Evolutionary conservation across 1,284 basidiomycete species (phyloP).

Genomic region (Trametes sp.): DNA sequence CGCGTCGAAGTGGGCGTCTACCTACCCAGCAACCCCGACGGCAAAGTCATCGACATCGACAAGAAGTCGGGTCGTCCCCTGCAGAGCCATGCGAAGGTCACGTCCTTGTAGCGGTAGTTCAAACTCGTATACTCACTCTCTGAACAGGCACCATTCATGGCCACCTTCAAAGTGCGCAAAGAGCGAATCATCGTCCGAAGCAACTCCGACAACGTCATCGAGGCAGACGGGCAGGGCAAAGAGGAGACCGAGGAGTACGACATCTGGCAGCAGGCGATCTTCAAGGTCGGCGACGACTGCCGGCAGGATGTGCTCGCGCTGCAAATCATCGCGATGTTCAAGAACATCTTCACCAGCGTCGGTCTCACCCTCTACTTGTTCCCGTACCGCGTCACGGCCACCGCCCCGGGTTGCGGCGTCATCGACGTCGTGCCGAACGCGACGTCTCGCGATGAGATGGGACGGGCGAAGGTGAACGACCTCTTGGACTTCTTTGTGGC

Average conservation of each 20-base stretch:
- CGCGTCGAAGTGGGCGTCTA: constrained; percentile 94
- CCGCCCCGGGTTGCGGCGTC: constrained; percentile 96
- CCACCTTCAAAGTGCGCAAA: constrained; percentile 97
- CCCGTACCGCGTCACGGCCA: constrained; percentile 98
- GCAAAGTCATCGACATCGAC: constrained; percentile 95
- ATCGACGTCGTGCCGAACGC: constrained; percentile 99
- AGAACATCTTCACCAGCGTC: constrained; percentile 92
- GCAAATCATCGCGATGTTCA: constrained; percentile 99
- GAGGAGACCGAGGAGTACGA: constrained; percentile 79
- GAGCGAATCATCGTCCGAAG: constrained; percentile 68
- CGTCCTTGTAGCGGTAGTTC: neutral
- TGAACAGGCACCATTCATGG: constrained; percentile 96
- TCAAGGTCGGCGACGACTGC: constrained; percentile 99
- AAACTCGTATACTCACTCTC: neutral
- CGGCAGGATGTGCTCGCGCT: constrained; percentile 97
- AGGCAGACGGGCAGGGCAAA: constrained; percentile 62
- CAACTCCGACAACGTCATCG: constrained; percentile 73
- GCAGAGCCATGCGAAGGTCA: constrained; percentile 96
- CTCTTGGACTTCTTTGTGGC: constrained; percentile 94
- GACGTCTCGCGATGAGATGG: constrained; percentile 99
- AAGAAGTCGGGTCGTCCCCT: constrained; percentile 95
- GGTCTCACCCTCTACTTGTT: constrained; percentile 94
- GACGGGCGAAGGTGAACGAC: constrained; percentile 97
- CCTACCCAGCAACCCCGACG: constrained; percentile 97
- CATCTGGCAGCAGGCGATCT: constrained; percentile 98